Evolutionary conservation across 495 filamentous ascomycete species (phyloP), one percentile per base, ranked within the genome.

Genomic region (Penicillium cinerascens): DNA sequence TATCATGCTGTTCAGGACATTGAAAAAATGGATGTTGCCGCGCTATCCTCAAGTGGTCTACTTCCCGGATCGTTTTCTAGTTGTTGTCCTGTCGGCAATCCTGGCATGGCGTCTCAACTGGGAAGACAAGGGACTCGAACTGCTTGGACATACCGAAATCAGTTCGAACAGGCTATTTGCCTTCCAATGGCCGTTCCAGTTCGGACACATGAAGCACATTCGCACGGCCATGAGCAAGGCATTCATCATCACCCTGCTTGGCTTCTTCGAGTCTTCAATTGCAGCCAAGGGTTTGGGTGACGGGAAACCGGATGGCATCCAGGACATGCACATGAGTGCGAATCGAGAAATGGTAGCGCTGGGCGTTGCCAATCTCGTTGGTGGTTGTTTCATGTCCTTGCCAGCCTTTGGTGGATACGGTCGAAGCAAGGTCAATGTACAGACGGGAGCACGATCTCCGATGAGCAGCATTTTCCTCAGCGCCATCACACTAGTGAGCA

Each of bases 181-280:
- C 0, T 91, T 96, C 60, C 79, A 86, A 46, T 96, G 91, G 80
- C 95, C 93, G 0, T 91, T 96, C 66, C 81, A 84, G 41, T 65
- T 82, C 13, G 70, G 79, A 22, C 80, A 92, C 48, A 84, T 97
- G 75, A 78, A 84, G 13, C 84, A 96, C 61, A 83, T 96, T 38
- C 83, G 85, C n/a, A 86, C 91, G 48, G 87, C 91, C 13, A 85
- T 96, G 79, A 85, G 87, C 51, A 97, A 95, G 1, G 86, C 93
- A 0, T 95, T 99, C 59, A 75, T 97, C 26, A 97, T 99, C 49
- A 89, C 91, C 4, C 77, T 99, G 18, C 82, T 99, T 6, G 93
- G 93, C 17, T 99, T 99, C 76, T 99, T 99, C 59, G 93, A 99
- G 74, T 95, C 89, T 22, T 95, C 91, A 0, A 91, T 99, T n/a